Percentiles rank a stretch among this genome's conserved stretches.
Evolutionary conservation across 768 basidiomycete species (phyloP).

Genomic region (Pleurotus djamor): DNA sequence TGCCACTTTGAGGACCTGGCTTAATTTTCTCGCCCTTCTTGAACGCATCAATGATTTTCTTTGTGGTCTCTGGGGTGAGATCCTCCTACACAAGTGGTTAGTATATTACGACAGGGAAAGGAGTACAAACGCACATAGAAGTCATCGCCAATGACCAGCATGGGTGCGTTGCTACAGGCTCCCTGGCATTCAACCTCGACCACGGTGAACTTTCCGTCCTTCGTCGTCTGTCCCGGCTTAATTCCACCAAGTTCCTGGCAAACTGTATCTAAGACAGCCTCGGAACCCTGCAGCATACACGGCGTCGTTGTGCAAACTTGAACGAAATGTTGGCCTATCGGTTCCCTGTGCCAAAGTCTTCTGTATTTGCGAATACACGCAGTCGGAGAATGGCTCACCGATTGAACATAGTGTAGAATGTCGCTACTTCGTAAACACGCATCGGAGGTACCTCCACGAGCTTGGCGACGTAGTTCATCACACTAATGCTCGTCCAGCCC

Average conservation of each 20-base stretch:
- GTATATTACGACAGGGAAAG: slow-evolving; percentile 10
- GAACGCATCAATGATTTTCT: slow-evolving; percentile 78
- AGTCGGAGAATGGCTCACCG: slow-evolving; percentile 48
- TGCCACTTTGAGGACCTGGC: slow-evolving; percentile 89
- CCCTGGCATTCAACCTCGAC: slow-evolving; percentile 99
- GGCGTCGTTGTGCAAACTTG: slow-evolving; percentile 99
- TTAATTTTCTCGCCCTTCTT: slow-evolving; percentile 83
- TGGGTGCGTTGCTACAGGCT: slow-evolving; percentile 96
- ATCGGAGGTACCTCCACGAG: slow-evolving; percentile 93
- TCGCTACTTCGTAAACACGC: slow-evolving; percentile 99
- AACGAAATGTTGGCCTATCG: slow-evolving; percentile 90
- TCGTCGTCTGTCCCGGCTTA: slow-evolving; percentile 89
- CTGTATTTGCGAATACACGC: not conserved
- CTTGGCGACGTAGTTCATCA: slow-evolving; percentile 98
- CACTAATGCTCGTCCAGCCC: slow-evolving; percentile 96
- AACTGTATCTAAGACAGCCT: slow-evolving; percentile 84
- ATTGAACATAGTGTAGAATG: slow-evolving; percentile 99
- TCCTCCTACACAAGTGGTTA: slow-evolving; percentile 62
- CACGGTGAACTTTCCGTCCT: slow-evolving; percentile 95
- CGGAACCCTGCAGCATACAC: slow-evolving; percentile 93
- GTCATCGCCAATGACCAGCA: slow-evolving; percentile 95
- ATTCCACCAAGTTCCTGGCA: slow-evolving; percentile 81
- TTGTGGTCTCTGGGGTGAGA: slow-evolving; percentile 72
- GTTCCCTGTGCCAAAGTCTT: slow-evolving; percentile 56
- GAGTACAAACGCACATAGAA: slow-evolving; percentile 70